These are phyloP conservation scores for Auxenochlorella pyrenoidosa DNA, from an alignment of 139 green algal genomes.

Conservation along the genomic window DNA sequence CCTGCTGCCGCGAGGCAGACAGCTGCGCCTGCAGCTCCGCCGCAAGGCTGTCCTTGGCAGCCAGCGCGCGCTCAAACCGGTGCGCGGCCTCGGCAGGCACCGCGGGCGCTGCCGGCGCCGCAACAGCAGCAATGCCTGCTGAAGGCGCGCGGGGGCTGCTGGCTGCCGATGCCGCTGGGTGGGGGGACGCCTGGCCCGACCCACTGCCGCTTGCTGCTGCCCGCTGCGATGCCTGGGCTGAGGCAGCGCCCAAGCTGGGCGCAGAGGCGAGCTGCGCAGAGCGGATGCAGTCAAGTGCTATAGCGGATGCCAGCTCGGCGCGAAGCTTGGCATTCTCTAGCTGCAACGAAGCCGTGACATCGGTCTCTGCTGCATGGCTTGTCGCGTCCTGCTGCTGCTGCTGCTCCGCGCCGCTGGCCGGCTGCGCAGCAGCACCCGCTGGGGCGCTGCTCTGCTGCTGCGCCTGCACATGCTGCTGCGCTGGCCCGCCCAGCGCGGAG, in stretches of 20 bases:
- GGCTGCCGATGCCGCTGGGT: not conserved
- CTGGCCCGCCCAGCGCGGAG: not conserved
- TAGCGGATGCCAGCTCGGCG: slow-evolving; percentile 66
- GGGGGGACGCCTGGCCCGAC: not conserved
- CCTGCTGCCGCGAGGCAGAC: slow-evolving; percentile 2
- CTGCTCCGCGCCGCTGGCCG: not conserved
- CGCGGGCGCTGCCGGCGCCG: not conserved
- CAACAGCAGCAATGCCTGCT: not conserved
- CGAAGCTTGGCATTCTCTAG: slow-evolving; percentile 77
- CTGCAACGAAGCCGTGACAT: slow-evolving; percentile 11
- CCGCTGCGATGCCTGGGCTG: not conserved
- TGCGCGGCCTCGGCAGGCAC: not conserved
- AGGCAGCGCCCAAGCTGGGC: not conserved
- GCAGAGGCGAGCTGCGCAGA: slow-evolving; percentile 1
- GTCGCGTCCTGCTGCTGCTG: slow-evolving; percentile 23
- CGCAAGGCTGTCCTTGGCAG: slow-evolving; percentile 64
- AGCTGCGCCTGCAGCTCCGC: slow-evolving; percentile 40
- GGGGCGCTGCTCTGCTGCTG: not conserved
- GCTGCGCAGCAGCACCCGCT: not conserved
- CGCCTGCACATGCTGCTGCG: not conserved
- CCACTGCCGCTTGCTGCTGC: not conserved
- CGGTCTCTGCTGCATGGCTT: not conserved
- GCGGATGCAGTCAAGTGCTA: slow-evolving; percentile 37
- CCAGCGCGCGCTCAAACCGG: slow-evolving; percentile 60
- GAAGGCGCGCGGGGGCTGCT: not conserved